Evolutionary conservation across 2,329 filamentous ascomycete species (phyloP).

Genomic region (Neopestalotiopsis clavispora): DNA sequence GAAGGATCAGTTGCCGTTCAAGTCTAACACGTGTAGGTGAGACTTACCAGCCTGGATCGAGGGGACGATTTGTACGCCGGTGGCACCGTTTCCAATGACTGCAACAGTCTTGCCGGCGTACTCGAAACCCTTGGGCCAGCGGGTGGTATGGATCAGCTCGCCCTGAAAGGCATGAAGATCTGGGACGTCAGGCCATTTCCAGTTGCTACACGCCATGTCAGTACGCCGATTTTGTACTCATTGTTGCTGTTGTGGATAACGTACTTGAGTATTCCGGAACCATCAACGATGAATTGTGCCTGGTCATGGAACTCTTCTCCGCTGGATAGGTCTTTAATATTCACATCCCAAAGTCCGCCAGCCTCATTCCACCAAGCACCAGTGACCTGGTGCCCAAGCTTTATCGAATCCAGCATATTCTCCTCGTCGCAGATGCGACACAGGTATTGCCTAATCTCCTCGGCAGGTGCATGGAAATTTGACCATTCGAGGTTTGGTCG

Average conservation of each 20-base stretch:
- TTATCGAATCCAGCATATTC: constrained; percentile 48
- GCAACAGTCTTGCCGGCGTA: constrained; percentile 55
- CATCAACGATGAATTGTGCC: constrained; percentile 55
- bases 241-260: not conserved
- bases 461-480: constrained; percentile 58
- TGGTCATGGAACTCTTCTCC: constrained; percentile 47
- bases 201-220: constrained; percentile 43
- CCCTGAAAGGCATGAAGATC: constrained; percentile 53
- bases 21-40: too few relatives aligned
- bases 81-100: constrained; percentile 62
- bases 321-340: constrained; percentile 42
- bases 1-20: not conserved
- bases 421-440: constrained; percentile 52
- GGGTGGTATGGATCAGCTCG: constrained; percentile 56
- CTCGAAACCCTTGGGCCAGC: constrained; percentile 56
- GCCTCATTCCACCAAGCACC: constrained; percentile 51
- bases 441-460: constrained; percentile 62
- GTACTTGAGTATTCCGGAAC: constrained; percentile 57
- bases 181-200: constrained; percentile 56
- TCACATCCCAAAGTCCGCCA: constrained; percentile 47
- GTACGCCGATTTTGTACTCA: not conserved
- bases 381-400: constrained; percentile 46
- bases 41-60: constrained; percentile 49
- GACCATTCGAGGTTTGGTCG: constrained; percentile 64
- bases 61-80: constrained; percentile 58